Conservation (phyloP, 208 protist genomes). For the Acanthamoeba sp. region DNA sequence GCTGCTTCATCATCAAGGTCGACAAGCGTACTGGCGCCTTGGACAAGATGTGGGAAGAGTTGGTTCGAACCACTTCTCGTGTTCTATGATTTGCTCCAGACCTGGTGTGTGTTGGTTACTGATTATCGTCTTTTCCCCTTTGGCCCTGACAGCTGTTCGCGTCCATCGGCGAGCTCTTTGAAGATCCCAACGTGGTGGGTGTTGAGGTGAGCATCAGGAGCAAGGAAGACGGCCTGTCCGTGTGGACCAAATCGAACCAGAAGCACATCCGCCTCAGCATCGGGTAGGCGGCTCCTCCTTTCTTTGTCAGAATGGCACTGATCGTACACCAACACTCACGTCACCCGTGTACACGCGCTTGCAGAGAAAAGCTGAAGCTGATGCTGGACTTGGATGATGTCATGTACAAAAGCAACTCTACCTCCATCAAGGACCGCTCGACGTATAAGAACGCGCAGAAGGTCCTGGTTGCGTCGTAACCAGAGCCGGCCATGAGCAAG, state of each 20-base stretch:
- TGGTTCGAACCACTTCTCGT: no score
- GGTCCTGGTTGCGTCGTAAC: constrained; percentile 63
- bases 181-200: constrained; percentile 81
- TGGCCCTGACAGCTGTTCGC: constrained; percentile 73
- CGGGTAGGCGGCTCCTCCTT: constrained; percentile 14
- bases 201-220: constrained; percentile 79
- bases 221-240: constrained; percentile 80
- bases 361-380: constrained; percentile 78
- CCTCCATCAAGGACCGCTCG: constrained; percentile 64
- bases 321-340: not conserved
- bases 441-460: constrained; percentile 74
- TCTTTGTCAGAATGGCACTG: not conserved
- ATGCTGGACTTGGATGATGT: constrained; percentile 63
- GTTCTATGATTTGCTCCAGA: not conserved
- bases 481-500: not conserved
- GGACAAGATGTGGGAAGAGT: constrained; percentile 77
- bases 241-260: constrained; percentile 79
- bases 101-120: no score
- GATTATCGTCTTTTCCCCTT: no score
- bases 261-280: constrained; percentile 71
- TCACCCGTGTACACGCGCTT: no score
- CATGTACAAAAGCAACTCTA: constrained; percentile 69
- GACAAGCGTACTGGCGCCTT: constrained; percentile 71
- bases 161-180: constrained; percentile 79
- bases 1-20: constrained; percentile 80